Percentiles rank a stretch among this genome's conserved stretches.
phyloP scores from a whole-genome alignment of 352 stramenopile genomes.

The Phytophthora rubi region DNA sequence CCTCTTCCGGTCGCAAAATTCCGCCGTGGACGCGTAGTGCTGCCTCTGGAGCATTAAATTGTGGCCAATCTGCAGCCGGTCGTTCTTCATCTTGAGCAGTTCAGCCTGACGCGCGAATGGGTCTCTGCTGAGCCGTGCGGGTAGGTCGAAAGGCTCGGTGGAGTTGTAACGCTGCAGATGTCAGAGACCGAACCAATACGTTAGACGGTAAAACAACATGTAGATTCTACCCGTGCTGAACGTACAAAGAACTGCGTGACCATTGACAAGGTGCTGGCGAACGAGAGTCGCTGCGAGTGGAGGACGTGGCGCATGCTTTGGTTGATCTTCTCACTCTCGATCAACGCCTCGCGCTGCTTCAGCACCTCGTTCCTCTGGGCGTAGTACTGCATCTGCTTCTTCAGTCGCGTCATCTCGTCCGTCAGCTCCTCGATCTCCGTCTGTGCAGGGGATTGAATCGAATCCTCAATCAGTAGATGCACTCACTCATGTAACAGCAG shows the following conservation, averaged over 20 bases:
- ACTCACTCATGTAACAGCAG: neutral
- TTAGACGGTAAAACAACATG: neutral
- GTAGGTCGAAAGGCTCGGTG: conserved; percentile 26
- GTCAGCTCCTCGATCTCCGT: conserved; percentile 22
- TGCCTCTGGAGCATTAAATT: conserved; percentile 29
- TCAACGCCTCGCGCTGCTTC: conserved; percentile 10
- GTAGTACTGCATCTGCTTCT: conserved; percentile 9
- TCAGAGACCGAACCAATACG: neutral
- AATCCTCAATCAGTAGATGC: neutral
- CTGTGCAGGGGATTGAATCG: conserved; percentile 1
- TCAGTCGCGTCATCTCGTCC: conserved; percentile 13
- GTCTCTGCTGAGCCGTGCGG: conserved; percentile 14
- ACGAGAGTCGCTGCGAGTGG: conserved; percentile 22
- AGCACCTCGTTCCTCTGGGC: neutral
- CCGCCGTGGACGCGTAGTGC: conserved; percentile 20
- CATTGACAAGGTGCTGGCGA: conserved; percentile 24
- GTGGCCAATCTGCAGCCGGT: conserved; percentile 25
- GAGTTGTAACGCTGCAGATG: conserved; percentile 12
- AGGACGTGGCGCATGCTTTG: conserved; percentile 6
- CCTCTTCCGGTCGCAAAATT: conserved; percentile 44
- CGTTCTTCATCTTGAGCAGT: conserved; percentile 29
- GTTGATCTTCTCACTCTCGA: conserved; percentile 11
- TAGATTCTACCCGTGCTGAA: neutral
- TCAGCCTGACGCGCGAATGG: conserved; percentile 10
- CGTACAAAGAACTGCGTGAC: conserved; percentile 33